Evolutionary conservation across 78 protist genomes (phyloP), one percentile per base, ranked within the genome.

Genomic region (Mastigamoeba balamuthi): DNA sequence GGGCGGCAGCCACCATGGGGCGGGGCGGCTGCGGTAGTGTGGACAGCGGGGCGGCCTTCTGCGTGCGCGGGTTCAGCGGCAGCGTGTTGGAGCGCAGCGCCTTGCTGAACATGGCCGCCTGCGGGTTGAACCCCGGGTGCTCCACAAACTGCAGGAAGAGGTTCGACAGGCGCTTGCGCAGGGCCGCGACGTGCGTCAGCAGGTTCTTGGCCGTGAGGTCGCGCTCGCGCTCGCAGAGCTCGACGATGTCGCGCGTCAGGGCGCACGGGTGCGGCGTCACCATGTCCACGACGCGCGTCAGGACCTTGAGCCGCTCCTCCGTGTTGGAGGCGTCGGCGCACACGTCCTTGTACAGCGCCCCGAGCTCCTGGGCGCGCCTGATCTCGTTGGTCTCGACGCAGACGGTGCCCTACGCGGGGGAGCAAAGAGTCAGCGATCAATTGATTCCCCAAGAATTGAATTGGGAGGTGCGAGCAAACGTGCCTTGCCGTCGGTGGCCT

Each of bases 101-200:
- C n/a, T n/a, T n/a, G n/a, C n/a, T n/a, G n/a, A 78, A 84, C 35
- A 74, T 75, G 2, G 44, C 66, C 2, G 93, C 79, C 75, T 83
- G 88, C 0, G 91, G 90, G 53, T 89, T 89, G 88, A 81, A 89
- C 84, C 77, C 91, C 1, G 93, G 93, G 2, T 85, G 77, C 38
- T 85, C 84, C 5, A 77, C 29, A 44, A 89, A 82, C 43, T 82
- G 85, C 4, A 89, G 80, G 79, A 89, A 89, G 23, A 77, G 66
- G 41, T 81, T 63, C 23, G n/a, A 6, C 25, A 81, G 36, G 3
- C 88, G 87, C 58, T 48, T 29, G 2, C 93, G 87, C 39, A 76
- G 85, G 6, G 66, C 82, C 0, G 63, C 17, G 28, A 40, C 40
- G 3, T 1, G 7, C 28, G 17, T 29, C 66, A 58, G 66, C 8